Evolutionary conservation across 805 yeast species (phyloP), one percentile per base, ranked within the genome.

Genomic region (Wickerhamiella australiensis): DNA sequence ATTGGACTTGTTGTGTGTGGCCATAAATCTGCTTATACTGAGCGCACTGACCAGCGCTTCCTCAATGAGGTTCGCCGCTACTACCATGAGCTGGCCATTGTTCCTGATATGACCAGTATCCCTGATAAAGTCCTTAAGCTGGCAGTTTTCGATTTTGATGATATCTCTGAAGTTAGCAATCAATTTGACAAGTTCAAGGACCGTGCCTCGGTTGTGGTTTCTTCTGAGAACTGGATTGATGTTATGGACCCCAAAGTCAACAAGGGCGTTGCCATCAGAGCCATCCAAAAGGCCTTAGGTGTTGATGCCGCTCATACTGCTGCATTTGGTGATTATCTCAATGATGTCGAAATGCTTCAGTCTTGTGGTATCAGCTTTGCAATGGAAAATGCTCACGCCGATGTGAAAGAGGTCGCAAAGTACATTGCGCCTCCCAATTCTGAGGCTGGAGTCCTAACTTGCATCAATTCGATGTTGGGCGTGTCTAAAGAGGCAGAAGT

Each of bases 301-400:
- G 29, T 45, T 17, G 29, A 33, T 7, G 40, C 47, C 17, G 33
- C 35, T 3, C 15, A 35, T 23, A 35, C 47, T 12, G 47, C 40
- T 5, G 47, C 47, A 3, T 45, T 45, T 31, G 47, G 47, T 9
- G 47, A 45, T 17, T 45, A 33, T 15, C 40, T 45, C 23, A 45
- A 45, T 9, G 47, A 45, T 22, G 33, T 45, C n/a, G 47, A 45
- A n/a, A 45, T 45, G 47, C 41, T 45, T 11, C 33, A 45, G 47
- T 33, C 41, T 4, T 25, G 26, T 18, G 47, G 42, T 20, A 2
- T 33, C 20, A 27, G 38, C 27, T 45, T 33, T 33, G 47, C 47
- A 13, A 45, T 45, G 47, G 47, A 37, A 6, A 45, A 45, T 18
- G 41, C 42, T 6, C 47, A 45, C 33, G 35, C 47, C 5, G 47